Base-by-base conservation (phyloP, 2,329 filamentous ascomycete genomes). In the Alternaria solani region DNA sequence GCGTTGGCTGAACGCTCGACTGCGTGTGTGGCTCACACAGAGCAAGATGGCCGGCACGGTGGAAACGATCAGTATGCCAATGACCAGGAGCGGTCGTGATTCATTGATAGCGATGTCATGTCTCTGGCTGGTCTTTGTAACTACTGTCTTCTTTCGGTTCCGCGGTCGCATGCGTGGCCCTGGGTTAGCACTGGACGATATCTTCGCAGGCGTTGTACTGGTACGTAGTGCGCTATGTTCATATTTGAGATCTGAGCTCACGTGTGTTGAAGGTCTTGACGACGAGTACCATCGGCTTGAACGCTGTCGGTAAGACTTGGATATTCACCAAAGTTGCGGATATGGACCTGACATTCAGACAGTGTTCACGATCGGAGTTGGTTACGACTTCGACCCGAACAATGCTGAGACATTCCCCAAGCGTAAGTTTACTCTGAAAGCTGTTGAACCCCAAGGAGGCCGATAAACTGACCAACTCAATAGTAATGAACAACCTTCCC, bases 351-450 rank as follows among this genome's bases (percentile, higher is more conserved):
- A 42, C 26, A 28, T 9, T 7, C 16, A 28, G 3, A 36, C 48
- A 48, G 64, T 70, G 8, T 70, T 67, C 47, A 68, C 64, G 2
- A 64, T 57, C 14, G 67, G 67, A 12, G 67, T 69, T 11, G 67
- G 67, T 8, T 68, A 64, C 34, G 52, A 70, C 16, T 57, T 70
- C 16, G 66, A 63, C 12, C 42, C 43, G 23, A 46, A 49, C 2
- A 49, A 38, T 4, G 60, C 62, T 23, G 34, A 61, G 4, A 59
- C 58, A 26, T 70, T 56, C 25, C 59, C 62, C 7, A 61, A 62
- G 16, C 57, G 67, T 69, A 46, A 61, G 66, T 62, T 12, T 6
- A 26, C 12, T 20, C 14, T 14, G 20, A 9, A 7, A 9, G 5
- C 12, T 28, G 34, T 25, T 18, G 28, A 11, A n/a, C 16, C 12